A percentile compares a stretch with the other conserved stretches of the same genome.
phyloP scores from a whole-genome alignment of 2,329 filamentous ascomycete genomes.

The Cadophora sp. region DNA sequence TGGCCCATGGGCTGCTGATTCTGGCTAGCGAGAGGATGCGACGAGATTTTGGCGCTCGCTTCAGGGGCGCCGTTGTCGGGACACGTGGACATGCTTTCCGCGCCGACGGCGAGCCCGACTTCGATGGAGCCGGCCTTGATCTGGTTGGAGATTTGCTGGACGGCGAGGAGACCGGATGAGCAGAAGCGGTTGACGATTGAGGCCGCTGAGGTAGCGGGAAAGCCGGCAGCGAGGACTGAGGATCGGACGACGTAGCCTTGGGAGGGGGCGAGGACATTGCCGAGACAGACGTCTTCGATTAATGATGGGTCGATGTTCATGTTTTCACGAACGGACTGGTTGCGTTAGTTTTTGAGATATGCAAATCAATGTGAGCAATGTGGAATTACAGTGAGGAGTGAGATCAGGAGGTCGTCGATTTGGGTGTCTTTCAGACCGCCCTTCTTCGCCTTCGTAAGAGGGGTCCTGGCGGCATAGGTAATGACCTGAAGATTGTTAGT shows the following conservation, averaged over 20 bases:
- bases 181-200: conserved; percentile 92
- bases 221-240: conserved; percentile 85
- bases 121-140: conserved; percentile 93
- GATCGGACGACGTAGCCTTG: conserved; percentile 94
- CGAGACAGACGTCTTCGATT: conserved; percentile 91
- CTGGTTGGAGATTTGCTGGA: conserved; percentile 91
- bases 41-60: conserved; percentile 84
- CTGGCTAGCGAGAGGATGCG: conserved; percentile 80
- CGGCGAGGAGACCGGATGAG: conserved; percentile 89
- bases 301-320: conserved; percentile 68
- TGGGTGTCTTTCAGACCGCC: conserved; percentile 93
- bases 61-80: conserved; percentile 77
- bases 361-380: conserved; percentile 53
- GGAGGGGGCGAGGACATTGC: conserved; percentile 88
- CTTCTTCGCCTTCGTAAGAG: conserved; percentile 90
- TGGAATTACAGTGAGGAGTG: conserved; percentile 75
- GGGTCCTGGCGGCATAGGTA: conserved; percentile 86
- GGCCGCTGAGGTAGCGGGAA: conserved; percentile 81
- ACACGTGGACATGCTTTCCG: conserved; percentile 89
- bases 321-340: conserved; percentile 31
- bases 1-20: conserved; percentile 98
- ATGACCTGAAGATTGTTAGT: conserved; percentile 61
- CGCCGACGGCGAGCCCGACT: conserved; percentile 89
- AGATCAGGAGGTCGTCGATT: conserved; percentile 82
- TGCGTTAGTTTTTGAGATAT: background rate